Evolutionary conservation across 2,329 filamentous ascomycete species (phyloP), one percentile per base, ranked within the genome.

Genomic region (Stromatinia cepivora): DNA sequence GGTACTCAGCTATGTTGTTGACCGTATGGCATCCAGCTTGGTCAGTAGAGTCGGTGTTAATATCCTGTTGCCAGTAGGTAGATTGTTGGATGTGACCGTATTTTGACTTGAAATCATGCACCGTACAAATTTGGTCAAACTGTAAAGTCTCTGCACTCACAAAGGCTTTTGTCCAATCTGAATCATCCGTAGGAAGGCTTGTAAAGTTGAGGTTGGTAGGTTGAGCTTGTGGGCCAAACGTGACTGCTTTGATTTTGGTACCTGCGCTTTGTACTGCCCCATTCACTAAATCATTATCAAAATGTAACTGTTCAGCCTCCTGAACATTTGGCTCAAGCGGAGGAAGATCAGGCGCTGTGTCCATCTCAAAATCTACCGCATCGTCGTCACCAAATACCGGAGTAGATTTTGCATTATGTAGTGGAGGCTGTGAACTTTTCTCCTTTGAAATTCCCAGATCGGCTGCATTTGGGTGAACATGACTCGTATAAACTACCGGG

Each of bases 121-220:
- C 73, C 45, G 74, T 71, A 54, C 75, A 77, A 2, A 73, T 63
- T 28, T 74, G 70, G 3, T 72, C 63, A 50, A 78, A 75, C 6
- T 53, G 17, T 13, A 67, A 10, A 13, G 13, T 61, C 36, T 67
- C 56, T 50, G 52, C 28, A 36, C 57, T 62, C n/a, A 25, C 45
- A n/a, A 59, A 67, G 11, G 34, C 34, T 42, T 25, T n/a, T 36
- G n/a, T 28, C 66, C 42, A 67, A 31, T 31, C 31, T 22, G 54
- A 52, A 39, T n/a, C 36, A 50, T 50, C 20, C 5, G 5, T 7
- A 2, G 66, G 54, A n/a, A 67, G 34, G 22, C 25, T 59, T 39
- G 39, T 53, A 25, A 67, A 67, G 9, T 62, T 34, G 7, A 67
- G 54, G 4, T n/a, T 52, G 34, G 52, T 67, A 13, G 45, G n/a